phyloP scores from a whole-genome alignment of 2,329 filamentous ascomycete species.

The Ascochyta fabae region DNA sequence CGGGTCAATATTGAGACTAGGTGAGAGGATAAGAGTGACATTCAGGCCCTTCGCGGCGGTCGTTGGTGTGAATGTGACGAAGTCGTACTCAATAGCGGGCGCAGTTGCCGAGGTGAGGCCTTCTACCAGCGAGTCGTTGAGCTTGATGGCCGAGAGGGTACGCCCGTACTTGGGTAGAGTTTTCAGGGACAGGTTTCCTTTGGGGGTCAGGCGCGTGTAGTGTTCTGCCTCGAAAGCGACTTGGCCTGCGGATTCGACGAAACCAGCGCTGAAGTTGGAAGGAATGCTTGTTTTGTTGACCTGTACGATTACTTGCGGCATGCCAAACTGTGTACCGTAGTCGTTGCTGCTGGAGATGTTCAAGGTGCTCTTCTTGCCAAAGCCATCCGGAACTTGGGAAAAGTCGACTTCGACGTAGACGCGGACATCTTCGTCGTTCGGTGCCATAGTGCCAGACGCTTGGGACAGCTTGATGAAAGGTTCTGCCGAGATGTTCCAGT shows the following conservation, averaged over 20 bases:
- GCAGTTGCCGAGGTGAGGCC: conserved; percentile 36
- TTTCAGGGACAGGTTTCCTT: conserved; percentile 36
- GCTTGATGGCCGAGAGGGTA: conserved; percentile 45
- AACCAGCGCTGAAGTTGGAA: conserved; percentile 40
- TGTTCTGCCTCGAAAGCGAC: conserved; percentile 49
- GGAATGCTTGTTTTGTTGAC: conserved; percentile 46
- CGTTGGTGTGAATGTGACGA: conserved; percentile 45
- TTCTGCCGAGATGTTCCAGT: conserved; percentile 46
- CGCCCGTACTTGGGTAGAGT: conserved; percentile 46
- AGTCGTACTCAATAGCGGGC: conserved; percentile 47
- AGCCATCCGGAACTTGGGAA: conserved; percentile 33
- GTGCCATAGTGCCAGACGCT: conserved; percentile 38
- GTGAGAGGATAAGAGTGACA: conserved; percentile 51
- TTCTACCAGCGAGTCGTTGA: conserved; percentile 36
- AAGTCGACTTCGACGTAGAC: conserved; percentile 50
- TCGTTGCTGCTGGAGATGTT: conserved; percentile 44
- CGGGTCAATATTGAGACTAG: conserved; percentile 60
- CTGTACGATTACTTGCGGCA: conserved; percentile 40
- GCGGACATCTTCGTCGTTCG: conserved; percentile 41
- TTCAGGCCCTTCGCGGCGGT: conserved; percentile 42
- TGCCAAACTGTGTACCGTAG: conserved; percentile 48
- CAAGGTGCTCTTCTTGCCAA: conserved; percentile 38
- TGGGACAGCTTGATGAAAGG: conserved; percentile 48
- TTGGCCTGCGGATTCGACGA: conserved; percentile 45
- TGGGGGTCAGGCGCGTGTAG: conserved; percentile 41